Evolutionary conservation across 2,329 filamentous ascomycete genomes (phyloP), one percentile per base, ranked within the genome.

Genomic region (Mycosphaerelloides madeirae): DNA sequence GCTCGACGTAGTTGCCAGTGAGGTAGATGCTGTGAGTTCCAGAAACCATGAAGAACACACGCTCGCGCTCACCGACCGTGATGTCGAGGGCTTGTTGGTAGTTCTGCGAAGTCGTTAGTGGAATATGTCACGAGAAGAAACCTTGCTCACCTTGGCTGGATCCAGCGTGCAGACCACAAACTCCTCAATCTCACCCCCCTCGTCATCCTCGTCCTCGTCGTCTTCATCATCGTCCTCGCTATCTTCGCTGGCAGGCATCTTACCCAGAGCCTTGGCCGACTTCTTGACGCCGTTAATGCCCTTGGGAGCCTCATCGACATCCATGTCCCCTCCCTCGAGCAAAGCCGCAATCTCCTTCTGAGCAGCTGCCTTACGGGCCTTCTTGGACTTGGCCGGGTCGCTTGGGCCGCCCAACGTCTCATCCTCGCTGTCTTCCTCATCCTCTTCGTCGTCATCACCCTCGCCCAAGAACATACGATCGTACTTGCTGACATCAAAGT

Each of bases 61-160:
- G 81, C 77, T 98, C 93, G 58, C 85, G 80, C 67, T 95, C 86
- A 60, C 80, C 82, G 65, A 98, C 81, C 53, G 87, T 93, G 68
- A 98, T 87, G 70, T 98, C 88, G 48, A 98, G 81, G 37, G 93
- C 74, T 72, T 98, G 94, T 73, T 98, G 93, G 78, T 85, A 95
- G 75, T 87, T 81, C 93, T 97, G 61, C 9, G 8, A 48, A 49
- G 44, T 43, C 16, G 13, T 18, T 18, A 44, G 31, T 31, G 9
- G 22, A 38, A 15, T 29, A 37, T 20, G 19, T 5, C 8, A 31
- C 16, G 28, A 37, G 14, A 9, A 37, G 16, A 25, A 5, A 25
- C 5, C 5, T 25, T 6, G 64, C 78, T 67, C 83, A 96, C 93
- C 75, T 84, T 87, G 69, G 88, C 82, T 25, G 90, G 87, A 72